Conservation (phyloP, 2,329 filamentous ascomycete genomes). For the Fusarium tanahbumbuense region DNA sequence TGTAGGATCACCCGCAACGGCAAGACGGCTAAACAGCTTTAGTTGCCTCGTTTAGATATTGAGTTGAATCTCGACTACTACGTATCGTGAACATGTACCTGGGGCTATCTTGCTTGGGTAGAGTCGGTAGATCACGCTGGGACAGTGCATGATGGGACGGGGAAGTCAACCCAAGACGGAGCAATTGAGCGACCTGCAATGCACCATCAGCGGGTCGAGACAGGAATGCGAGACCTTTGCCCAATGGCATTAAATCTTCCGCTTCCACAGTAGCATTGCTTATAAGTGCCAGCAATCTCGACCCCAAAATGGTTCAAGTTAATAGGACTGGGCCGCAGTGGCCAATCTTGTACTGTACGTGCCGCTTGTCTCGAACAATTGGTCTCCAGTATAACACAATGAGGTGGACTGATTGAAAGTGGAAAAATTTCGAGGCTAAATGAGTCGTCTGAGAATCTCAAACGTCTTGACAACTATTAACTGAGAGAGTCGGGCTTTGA, state of each 20-base stretch:
- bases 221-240: background rate
- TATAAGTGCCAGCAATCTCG: background rate
- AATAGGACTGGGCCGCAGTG: constrained; percentile 14
- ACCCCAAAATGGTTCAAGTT: constrained; percentile 12
- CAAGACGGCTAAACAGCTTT: constrained; percentile 37
- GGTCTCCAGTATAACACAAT: background rate
- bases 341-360: background rate
- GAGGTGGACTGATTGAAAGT: background rate
- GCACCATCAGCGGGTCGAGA: background rate
- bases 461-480: background rate
- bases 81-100: background rate
- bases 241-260: constrained; percentile 3
- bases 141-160: constrained; percentile 5
- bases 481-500: background rate
- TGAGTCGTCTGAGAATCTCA: background rate
- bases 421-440: background rate
- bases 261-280: constrained; percentile 1
- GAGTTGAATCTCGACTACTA: background rate
- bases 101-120: background rate
- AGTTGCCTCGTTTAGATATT: constrained; percentile 8
- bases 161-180: constrained; percentile 9
- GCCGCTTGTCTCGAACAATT: constrained; percentile 1
- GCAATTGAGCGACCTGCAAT: background rate
- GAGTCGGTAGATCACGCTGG: constrained; percentile 36
- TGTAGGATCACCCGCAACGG: constrained; percentile 38